Conservation (phyloP, 768 basidiomycete species). For the Ephemerocybe angulata region DNA sequence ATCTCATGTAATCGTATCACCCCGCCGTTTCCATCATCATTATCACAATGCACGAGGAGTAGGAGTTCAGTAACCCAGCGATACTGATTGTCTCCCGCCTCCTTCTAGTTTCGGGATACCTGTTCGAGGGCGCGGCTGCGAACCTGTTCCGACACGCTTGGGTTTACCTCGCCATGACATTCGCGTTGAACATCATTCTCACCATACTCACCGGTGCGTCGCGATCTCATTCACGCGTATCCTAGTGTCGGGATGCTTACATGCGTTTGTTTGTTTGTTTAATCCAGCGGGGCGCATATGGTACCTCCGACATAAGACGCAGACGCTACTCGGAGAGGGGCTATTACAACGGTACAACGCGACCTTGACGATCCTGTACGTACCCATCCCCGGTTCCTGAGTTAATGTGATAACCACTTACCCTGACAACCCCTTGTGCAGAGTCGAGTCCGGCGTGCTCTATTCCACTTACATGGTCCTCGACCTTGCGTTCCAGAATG, state of each 20-base stretch:
- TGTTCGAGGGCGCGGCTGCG: slow-evolving; percentile 9
- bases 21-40: no score
- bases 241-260: neutral
- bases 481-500: slow-evolving; percentile 10
- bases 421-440: no score
- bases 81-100: neutral
- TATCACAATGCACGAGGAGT: no score
- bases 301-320: slow-evolving; percentile 27
- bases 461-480: slow-evolving; percentile 25
- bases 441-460: slow-evolving; percentile 37
- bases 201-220: slow-evolving; percentile 32
- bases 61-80: neutral
- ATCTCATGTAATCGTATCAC: no score
- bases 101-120: slow-evolving; percentile 18
- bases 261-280: neutral
- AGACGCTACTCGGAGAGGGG: slow-evolving; percentile 21
- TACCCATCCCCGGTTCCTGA: neutral
- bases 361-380: slow-evolving; percentile 36
- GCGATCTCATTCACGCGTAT: neutral
- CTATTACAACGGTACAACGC: slow-evolving; percentile 30
- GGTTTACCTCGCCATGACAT: slow-evolving; percentile 31
- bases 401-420: no score
- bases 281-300: slow-evolving; percentile 32
- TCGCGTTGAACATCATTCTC: slow-evolving; percentile 31
- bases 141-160: slow-evolving; percentile 19